Conservation (phyloP, 2,329 filamentous ascomycete genomes). For the Fusarium longipes region DNA sequence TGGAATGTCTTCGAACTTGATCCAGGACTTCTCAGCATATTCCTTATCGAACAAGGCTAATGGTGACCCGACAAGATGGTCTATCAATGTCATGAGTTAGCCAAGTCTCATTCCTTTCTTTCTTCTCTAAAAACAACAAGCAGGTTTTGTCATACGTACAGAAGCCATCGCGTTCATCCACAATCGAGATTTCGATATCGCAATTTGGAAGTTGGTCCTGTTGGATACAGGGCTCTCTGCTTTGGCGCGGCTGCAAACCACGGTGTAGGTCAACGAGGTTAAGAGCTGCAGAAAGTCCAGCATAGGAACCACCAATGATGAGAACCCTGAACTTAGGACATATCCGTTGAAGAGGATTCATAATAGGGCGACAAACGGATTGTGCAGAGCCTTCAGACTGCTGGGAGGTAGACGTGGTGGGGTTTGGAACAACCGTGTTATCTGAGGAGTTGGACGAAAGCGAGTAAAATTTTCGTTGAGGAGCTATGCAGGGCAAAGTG, state of each 20-base stretch:
- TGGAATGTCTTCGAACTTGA: not conserved
- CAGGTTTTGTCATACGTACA: not conserved
- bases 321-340: not conserved
- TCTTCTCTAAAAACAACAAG: not conserved
- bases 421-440: not conserved
- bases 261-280: not conserved
- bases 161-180: slow-evolving; percentile 1
- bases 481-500: not conserved
- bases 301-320: slow-evolving; percentile 3
- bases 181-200: not conserved
- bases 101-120: not conserved
- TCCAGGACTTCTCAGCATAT: not conserved
- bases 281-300: not conserved
- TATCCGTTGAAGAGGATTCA: not conserved
- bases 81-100: not conserved
- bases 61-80: slow-evolving; percentile 1
- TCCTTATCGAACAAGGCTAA: not conserved
- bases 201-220: not conserved
- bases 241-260: not conserved
- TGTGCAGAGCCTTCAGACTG: not conserved
- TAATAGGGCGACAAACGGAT: not conserved
- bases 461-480: not conserved
- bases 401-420: not conserved
- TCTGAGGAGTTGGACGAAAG: not conserved
- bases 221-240: not conserved